Base-by-base conservation (phyloP, 306 rosid genomes). In the Albizia julibrissin region DNA sequence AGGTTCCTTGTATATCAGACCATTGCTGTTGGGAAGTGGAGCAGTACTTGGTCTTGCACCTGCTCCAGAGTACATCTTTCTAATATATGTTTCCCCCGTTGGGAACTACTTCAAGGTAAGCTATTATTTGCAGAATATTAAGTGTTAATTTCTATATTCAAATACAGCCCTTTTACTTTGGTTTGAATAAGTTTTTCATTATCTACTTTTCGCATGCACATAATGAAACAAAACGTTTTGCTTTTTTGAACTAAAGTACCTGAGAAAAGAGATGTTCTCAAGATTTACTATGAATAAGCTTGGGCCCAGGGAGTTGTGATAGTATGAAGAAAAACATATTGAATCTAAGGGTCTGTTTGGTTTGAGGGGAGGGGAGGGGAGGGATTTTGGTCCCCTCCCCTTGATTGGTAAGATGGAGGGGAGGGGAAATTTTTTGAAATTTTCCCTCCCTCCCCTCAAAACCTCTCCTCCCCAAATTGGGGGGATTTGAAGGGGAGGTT, bases 21-120 rank as follows among this genome's bases (percentile, higher is more conserved):
- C 99, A 31, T 88, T 95, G 88, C 91, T 95, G 74, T 89, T 95
- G 92, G 99, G 99, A 64, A 95, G 97, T 81, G 99, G 99, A 75
- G 93, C 97, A 66, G 92, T 95, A 80, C 99, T 95, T 75, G 98
- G 99, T 80, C 93, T 95, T 47, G 97, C 98, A 61, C 99, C 99
- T 75, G 90, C 99, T 70, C 98, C 98, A 3, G 99, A 95, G 90
- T 95, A 93, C 86, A 95, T 97, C 61, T 95, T 95, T 87, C 83
- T 95, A 22, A 92, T 95, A 61, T 95, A 88, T 79, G 99, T 95
- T 88, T 92, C 99, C 24, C 98, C 99, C 33, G 99, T 95, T 69
- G 99, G 99, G 79, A 95, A 93, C 87, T 95, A 95, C 90, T 95
- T 93, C 84, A 93, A 95, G 99, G 99, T 91, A 80, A 83, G 76